Conservation (phyloP, 495 filamentous ascomycete species). For the Hypoxylon subgilvum region DNA sequence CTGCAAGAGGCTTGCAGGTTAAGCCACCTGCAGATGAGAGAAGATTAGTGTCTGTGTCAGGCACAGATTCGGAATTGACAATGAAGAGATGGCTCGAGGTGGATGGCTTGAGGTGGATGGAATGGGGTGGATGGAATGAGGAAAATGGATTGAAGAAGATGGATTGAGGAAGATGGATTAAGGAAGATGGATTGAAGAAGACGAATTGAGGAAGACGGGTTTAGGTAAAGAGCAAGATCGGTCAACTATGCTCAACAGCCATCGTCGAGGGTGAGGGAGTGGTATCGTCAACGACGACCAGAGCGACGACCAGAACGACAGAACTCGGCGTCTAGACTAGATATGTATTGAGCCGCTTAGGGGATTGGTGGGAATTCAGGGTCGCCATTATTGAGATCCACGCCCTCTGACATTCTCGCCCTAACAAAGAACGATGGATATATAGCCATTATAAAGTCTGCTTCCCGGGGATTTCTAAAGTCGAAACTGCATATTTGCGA, state of each 20-base stretch:
- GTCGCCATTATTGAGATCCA: slow-evolving; percentile 12
- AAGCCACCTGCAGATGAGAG: slow-evolving; percentile 33
- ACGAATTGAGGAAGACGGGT: no score
- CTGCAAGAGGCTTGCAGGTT: slow-evolving; percentile 32
- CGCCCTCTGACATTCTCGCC: slow-evolving; percentile 13
- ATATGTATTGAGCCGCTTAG: slow-evolving; percentile 15
- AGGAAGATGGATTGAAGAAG: no score
- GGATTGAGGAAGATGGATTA: no score
- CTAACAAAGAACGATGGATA: no score
- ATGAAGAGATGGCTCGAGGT: not conserved
- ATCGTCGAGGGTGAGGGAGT: no score
- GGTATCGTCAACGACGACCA: no score
- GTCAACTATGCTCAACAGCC: no score
- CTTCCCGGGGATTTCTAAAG: slow-evolving; percentile 1
- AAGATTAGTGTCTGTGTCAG: slow-evolving; percentile 29
- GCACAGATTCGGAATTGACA: not conserved
- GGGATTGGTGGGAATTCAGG: slow-evolving; percentile 3
- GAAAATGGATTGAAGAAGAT: not conserved
- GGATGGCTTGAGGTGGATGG: not conserved
- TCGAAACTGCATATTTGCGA: slow-evolving; percentile 18
- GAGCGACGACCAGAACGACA: not conserved
- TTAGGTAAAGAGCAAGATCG: no score
- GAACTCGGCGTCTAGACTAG: slow-evolving; percentile 3
- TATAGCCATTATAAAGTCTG: no score
- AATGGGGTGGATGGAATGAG: not conserved